phyloP scores from a whole-genome alignment of 176 grass and related monocot genomes.

The Typha latifolia region DNA sequence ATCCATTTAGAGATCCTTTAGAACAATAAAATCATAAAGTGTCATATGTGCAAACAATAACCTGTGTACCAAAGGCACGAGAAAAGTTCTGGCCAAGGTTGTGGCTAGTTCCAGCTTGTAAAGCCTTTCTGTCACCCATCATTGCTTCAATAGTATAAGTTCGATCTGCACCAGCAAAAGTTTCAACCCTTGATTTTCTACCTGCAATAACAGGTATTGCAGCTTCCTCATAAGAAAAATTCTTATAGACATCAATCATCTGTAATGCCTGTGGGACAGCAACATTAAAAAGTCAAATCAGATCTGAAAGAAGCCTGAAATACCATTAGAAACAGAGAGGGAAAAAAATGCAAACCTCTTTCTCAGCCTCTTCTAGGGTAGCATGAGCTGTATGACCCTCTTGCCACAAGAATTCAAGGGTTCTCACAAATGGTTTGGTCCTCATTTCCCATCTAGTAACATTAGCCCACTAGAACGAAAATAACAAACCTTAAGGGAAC shows the following conservation, averaged over 20 bases:
- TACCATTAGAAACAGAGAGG: constrained; percentile 12
- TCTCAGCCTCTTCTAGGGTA: constrained; percentile 78
- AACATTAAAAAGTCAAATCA: constrained; percentile 18
- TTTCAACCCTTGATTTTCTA: constrained; percentile 85
- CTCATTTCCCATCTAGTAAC: constrained; percentile 99
- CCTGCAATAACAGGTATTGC: constrained; percentile 93
- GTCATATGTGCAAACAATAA: constrained; percentile 10
- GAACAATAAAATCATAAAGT: constrained; percentile 9
- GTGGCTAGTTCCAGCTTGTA: constrained; percentile 98
- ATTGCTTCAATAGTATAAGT: constrained; percentile 99
- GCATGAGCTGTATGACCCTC: constrained; percentile 98
- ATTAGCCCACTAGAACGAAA: constrained; percentile 69
- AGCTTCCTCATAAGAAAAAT: constrained; percentile 86
- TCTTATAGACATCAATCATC: constrained; percentile 95
- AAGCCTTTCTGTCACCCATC: constrained; percentile 96
- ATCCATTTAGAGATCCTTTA: not conserved
- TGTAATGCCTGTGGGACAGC: constrained; percentile 63
- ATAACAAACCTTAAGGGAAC: constrained; percentile 12
- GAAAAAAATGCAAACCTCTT: constrained; percentile 50
- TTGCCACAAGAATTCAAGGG: constrained; percentile 99
- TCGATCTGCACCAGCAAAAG: constrained; percentile 79
- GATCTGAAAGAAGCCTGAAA: constrained; percentile 4
- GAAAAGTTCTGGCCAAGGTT: constrained; percentile 98
- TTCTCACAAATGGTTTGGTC: constrained; percentile 94
- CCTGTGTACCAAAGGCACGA: constrained; percentile 89